Conservation (phyloP, 257 asterid species). For the Solanum lignicaule region DNA sequence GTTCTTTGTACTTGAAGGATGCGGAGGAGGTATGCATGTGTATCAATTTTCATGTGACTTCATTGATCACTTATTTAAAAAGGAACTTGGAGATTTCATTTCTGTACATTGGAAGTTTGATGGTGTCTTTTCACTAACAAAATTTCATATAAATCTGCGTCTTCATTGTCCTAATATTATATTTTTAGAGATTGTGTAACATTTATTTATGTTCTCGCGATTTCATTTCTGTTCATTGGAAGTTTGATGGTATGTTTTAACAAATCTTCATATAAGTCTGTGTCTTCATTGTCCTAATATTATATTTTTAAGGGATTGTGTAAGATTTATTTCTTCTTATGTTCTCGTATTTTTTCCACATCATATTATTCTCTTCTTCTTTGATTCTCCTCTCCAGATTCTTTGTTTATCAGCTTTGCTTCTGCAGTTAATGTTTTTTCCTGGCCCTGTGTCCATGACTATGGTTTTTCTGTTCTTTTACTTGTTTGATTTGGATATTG, state of each 20-base stretch:
- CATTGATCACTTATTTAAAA: background rate
- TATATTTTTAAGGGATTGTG: background rate
- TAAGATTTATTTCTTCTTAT: background rate
- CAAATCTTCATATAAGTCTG: background rate
- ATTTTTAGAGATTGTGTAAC: background rate
- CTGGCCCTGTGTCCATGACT: background rate
- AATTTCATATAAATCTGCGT: background rate
- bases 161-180: background rate
- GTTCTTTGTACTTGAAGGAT: slow-evolving; percentile 81
- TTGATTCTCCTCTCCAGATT: background rate
- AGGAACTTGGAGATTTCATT: background rate
- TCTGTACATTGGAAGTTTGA: background rate
- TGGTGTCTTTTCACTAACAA: background rate
- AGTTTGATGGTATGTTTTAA: background rate
- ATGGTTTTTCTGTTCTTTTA: background rate
- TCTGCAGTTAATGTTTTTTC: background rate
- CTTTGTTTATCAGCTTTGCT: background rate
- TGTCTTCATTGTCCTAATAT: background rate
- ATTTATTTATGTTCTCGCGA: background rate
- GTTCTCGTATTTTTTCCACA: background rate
- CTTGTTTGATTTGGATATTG: background rate
- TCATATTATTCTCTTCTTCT: background rate
- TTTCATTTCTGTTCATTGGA: background rate
- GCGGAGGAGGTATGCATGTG: slow-evolving; percentile 70
- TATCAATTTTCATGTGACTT: background rate